Percentiles rank a stretch among this genome's conserved stretches.
phyloP scores from a whole-genome alignment of 495 filamentous ascomycete genomes.

The Podospora tetraspora region DNA sequence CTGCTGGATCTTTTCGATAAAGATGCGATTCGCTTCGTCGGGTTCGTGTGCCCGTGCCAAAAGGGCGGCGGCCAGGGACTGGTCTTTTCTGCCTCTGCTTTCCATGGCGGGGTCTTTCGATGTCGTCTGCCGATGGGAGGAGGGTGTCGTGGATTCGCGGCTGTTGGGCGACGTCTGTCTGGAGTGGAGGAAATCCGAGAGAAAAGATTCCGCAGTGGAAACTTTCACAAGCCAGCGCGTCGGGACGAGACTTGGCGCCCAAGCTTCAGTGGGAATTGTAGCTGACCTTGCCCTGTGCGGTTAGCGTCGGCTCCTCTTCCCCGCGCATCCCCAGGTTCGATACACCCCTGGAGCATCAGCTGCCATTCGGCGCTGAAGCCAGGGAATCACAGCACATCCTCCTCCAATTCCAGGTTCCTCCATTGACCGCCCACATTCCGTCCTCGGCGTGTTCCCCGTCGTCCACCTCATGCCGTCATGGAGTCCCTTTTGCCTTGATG shows the following conservation, averaged over 20 bases:
- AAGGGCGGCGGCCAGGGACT: conserved; percentile 57
- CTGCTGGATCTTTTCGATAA: conserved; percentile 72
- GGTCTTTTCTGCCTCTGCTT: conserved; percentile 18
- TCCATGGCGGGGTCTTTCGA: conserved; percentile 11
- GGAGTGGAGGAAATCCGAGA: neutral
- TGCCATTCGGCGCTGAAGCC: neutral
- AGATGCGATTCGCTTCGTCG: conserved; percentile 60
- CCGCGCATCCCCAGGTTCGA: conserved; percentile 7
- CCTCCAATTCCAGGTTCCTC: neutral
- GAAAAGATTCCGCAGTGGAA: neutral
- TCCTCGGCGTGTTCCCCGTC: neutral
- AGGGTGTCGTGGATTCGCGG: neutral
- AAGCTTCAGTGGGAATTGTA: neutral
- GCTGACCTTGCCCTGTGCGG: conserved; percentile 5
- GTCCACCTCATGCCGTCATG: neutral
- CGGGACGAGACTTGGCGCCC: neutral
- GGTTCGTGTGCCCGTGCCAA: conserved; percentile 72
- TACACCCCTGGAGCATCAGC: neutral
- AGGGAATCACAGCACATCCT: neutral
- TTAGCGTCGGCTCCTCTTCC: conserved; percentile 18
- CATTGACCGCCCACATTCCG: neutral
- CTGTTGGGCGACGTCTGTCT: neutral
- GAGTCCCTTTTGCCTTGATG: neutral
- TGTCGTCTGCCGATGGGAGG: neutral
- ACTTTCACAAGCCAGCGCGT: neutral